These are phyloP conservation scores for Butyriboletus loyo DNA, from an alignment of 768 basidiomycete species.

Conservation along the genomic window DNA sequence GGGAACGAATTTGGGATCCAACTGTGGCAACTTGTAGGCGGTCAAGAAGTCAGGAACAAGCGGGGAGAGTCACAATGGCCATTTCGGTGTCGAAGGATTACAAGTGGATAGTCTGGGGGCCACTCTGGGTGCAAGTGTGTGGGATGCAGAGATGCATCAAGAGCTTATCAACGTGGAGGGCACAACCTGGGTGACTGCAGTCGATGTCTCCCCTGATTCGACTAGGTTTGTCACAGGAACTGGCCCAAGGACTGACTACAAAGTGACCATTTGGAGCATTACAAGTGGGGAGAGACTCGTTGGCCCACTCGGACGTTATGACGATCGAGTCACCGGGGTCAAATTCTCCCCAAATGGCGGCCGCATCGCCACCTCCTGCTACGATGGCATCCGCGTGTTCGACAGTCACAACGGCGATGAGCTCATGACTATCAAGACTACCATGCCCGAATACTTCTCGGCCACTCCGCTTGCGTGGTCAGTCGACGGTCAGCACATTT, in stretches of 20 bases:
- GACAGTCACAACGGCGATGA: neutral
- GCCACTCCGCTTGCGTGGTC: neutral
- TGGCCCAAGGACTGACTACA: neutral
- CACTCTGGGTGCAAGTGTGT: neutral
- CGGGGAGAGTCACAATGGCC: no score
- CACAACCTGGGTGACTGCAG: accelerated
- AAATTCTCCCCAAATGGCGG: neutral
- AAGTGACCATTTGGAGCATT: neutral
- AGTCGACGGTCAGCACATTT: neutral
- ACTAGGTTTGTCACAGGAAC: neutral
- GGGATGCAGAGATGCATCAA: neutral
- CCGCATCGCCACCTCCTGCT: neutral
- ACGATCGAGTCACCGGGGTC: no score
- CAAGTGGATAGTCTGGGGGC: neutral
- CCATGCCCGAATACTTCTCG: neutral
- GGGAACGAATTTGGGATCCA: no score
- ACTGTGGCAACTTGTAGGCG: no score
- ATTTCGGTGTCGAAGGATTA: neutral
- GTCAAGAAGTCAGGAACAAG: no score
- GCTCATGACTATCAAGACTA: neutral
- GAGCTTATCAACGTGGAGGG: neutral
- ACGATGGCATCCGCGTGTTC: neutral
- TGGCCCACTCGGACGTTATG: no score
- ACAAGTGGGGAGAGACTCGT: no score
- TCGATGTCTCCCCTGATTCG: neutral